Evolutionary conservation across 345 rosid species (phyloP), one percentile per base, ranked within the genome.

Genomic region (Acer campestre): DNA sequence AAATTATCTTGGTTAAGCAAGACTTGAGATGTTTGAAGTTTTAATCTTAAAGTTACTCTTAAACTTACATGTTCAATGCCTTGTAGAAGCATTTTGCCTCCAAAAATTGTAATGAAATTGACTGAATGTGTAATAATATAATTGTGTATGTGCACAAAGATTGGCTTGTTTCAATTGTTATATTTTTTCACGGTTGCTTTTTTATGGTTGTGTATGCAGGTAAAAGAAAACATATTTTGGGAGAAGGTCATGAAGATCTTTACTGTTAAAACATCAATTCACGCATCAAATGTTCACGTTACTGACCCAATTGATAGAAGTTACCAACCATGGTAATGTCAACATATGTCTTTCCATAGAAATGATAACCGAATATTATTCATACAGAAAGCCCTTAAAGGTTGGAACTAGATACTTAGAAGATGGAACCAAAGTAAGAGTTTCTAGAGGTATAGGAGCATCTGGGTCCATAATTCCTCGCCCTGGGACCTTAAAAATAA

Each of bases 401-500:
- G 90, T 96, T 63, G 98, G 98, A 71, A 68, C 71, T 31, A 90
- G 75, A 82, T 96, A 92, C 76, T 85, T 96, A 55, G 99, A 92
- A 84, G 98, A 96, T 82, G 99, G 99, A 75, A 94, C 98, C 20
- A 96, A 96, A 84, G 98, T 96, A 48, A 90, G 98, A 90, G 91
- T 92, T 48, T 86, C 98, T 6, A 91, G 97, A 89, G 99, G 98
- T 58, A 77, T 66, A 76, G 95, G 94, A 73, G 84, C 99, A 76
- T 94, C 98, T 66, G 93, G 92, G 61, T 86, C 97, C 40, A 91
- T 94, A 73, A 89, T 96, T 81, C 97, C 98, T 79, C 97, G 95
- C 17, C 99, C 98, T 58, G 98, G 94, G 86, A 94, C 94, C 72
- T 82, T 94, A 63, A 94, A 89, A 91, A 90, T 92, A 53, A 85